phyloP scores from a whole-genome alignment of 306 rosid species.

The Castanea sativa region DNA sequence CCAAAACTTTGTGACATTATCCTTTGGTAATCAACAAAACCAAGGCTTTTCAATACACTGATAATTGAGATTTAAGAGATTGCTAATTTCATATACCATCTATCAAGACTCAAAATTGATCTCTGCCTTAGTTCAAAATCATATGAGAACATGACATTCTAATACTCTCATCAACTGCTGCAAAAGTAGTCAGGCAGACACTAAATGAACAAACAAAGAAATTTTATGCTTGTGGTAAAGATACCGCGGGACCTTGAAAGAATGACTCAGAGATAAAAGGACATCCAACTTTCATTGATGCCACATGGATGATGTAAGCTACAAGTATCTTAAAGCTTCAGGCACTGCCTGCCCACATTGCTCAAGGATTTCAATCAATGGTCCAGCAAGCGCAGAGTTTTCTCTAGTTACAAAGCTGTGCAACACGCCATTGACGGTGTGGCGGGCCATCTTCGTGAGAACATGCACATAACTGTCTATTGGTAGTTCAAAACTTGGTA shows the following conservation, averaged over 20 bases:
- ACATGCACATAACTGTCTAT: slow-evolving; percentile 40
- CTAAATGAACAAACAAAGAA: not conserved
- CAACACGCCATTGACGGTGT: slow-evolving; percentile 52
- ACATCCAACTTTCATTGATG: slow-evolving; percentile 34
- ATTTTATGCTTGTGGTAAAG: not conserved
- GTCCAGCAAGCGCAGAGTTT: slow-evolving; percentile 41
- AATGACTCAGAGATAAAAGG: not conserved
- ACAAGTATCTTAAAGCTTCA: slow-evolving; percentile 43
- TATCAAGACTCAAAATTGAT: slow-evolving; percentile 1
- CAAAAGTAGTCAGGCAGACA: not conserved
- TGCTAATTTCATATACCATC: not conserved
- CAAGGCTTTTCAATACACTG: not conserved
- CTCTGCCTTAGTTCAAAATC: not conserved
- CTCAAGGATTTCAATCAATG: slow-evolving; percentile 49
- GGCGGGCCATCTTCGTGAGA: slow-evolving; percentile 61
- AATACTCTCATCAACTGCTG: slow-evolving; percentile 16
- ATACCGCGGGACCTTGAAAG: slow-evolving; percentile 1
- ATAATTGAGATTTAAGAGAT: not conserved
- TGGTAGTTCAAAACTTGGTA: slow-evolving; percentile 45
- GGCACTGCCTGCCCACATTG: slow-evolving; percentile 67
- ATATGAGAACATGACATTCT: not conserved
- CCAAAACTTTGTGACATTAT: not conserved
- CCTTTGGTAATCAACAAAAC: not conserved
- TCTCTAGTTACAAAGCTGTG: slow-evolving; percentile 47
- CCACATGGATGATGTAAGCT: slow-evolving; percentile 23